Conservation (phyloP, 164 flowering plant species). For the Tetracentron sinense region DNA sequence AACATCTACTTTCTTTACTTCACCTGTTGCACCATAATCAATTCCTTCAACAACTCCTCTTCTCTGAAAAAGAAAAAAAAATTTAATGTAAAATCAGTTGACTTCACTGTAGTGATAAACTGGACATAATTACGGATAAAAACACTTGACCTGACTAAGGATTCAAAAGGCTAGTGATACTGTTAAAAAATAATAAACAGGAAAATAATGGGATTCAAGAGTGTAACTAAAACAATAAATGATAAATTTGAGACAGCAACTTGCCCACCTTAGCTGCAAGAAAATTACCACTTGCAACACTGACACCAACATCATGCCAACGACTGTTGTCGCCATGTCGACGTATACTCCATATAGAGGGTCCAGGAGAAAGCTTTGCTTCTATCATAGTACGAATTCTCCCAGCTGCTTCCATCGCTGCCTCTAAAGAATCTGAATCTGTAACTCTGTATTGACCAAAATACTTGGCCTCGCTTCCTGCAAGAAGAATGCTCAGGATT, state of each 20-base stretch:
- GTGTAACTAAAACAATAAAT: neutral
- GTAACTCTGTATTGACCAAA: conserved; percentile 79
- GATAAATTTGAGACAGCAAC: neutral
- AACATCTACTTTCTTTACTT: conserved; percentile 91
- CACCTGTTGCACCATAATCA: conserved; percentile 94
- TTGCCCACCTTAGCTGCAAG: conserved; percentile 85
- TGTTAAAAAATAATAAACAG: neutral
- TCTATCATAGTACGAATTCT: conserved; percentile 69
- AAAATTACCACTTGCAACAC: conserved; percentile 93
- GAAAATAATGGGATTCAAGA: conserved; percentile 6
- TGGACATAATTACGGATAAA: neutral
- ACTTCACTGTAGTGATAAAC: neutral
- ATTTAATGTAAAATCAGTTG: conserved; percentile 4
- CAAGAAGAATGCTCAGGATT: conserved; percentile 13
- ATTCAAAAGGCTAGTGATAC: neutral
- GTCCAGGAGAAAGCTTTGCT: conserved; percentile 94
- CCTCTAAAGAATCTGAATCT: conserved; percentile 68
- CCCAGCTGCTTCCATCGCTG: conserved; percentile 94
- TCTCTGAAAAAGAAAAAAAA: conserved; percentile 43
- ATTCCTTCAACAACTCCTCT: conserved; percentile 88
- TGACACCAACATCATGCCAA: conserved; percentile 90
- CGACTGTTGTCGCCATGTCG: conserved; percentile 91
- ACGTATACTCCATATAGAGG: conserved; percentile 71
- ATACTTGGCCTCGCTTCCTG: conserved; percentile 71
- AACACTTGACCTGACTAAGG: neutral